phyloP scores from a whole-genome alignment of 768 basidiomycete genomes.

The Paxillus ammoniavirescens region DNA sequence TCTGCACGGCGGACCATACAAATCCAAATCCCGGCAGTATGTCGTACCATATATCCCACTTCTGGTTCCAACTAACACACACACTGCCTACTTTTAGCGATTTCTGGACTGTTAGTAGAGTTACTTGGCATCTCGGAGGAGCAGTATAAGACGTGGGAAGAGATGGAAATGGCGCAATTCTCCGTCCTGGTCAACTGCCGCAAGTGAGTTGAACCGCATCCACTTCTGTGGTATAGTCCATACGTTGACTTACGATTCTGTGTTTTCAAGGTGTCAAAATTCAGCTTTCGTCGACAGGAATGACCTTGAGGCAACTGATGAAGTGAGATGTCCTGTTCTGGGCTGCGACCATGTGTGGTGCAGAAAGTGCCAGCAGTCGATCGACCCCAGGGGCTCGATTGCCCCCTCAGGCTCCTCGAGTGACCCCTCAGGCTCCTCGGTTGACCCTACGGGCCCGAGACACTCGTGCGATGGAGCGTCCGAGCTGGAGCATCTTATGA shows the following conservation, averaged over 20 bases:
- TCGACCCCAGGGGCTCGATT: conserved; percentile 21
- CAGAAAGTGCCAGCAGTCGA: conserved; percentile 49
- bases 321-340: conserved; percentile 49
- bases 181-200: conserved; percentile 47
- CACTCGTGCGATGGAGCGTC: conserved; percentile 60
- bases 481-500: conserved; percentile 53
- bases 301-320: conserved; percentile 40
- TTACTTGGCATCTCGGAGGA: conserved; percentile 44
- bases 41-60: background rate
- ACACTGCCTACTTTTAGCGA: conserved; percentile 25
- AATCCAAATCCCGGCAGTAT: conserved; percentile 30
- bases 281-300: conserved; percentile 50
- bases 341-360: conserved; percentile 58
- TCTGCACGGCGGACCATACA: conserved; percentile 41
- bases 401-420: too few relatives aligned
- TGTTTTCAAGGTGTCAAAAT: conserved; percentile 43
- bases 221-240: too few relatives aligned
- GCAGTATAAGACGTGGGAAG: conserved; percentile 42
- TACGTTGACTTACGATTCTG: background rate
- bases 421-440: background rate
- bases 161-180: conserved; percentile 44
- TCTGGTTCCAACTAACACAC: background rate
- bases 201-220: conserved; percentile 35
- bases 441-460: conserved; percentile 32
- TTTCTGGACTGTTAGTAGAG: conserved; percentile 37